phyloP scores from a whole-genome alignment of 2,329 filamentous ascomycete genomes.

The Laburnicola sp. region DNA sequence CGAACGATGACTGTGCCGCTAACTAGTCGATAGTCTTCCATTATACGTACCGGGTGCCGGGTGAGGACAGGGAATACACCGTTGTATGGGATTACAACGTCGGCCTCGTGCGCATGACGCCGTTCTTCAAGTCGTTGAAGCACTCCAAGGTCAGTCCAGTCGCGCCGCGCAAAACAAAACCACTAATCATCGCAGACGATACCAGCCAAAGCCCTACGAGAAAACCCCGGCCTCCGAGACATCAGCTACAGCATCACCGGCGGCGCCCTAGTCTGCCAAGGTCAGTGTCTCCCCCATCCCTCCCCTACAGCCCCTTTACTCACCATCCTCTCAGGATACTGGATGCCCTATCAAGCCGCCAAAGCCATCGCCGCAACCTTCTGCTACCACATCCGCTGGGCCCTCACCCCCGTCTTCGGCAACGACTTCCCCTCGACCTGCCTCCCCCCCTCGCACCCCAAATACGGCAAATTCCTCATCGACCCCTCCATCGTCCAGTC shows the following conservation, averaged over 20 bases:
- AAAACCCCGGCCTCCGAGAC: conserved; percentile 80
- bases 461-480: conserved; percentile 58
- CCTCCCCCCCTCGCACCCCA: conserved; percentile 62
- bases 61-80: conserved; percentile 64
- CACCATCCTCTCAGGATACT: conserved; percentile 69
- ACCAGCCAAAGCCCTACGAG: conserved; percentile 72
- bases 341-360: conserved; percentile 90
- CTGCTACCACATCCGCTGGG: conserved; percentile 80
- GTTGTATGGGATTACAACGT: conserved; percentile 98
- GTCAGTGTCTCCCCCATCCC: conserved; percentile 18
- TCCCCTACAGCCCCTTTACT: neutral
- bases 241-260: conserved; percentile 95
- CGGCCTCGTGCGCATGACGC: conserved; percentile 89
- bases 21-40: conserved; percentile 67
- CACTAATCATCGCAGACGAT: conserved; percentile 65
- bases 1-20: conserved; percentile 7
- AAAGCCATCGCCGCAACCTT: conserved; percentile 87
- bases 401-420: conserved; percentile 88
- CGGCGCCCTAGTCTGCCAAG: conserved; percentile 83
- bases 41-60: conserved; percentile 76
- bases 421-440: conserved; percentile 76
- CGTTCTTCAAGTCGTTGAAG: conserved; percentile 88
- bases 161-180: neutral
- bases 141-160: conserved; percentile 73
- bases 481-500: conserved; percentile 43